Evolutionary conservation across 768 basidiomycete species (phyloP).

Genomic region (Collybia mongolica): DNA sequence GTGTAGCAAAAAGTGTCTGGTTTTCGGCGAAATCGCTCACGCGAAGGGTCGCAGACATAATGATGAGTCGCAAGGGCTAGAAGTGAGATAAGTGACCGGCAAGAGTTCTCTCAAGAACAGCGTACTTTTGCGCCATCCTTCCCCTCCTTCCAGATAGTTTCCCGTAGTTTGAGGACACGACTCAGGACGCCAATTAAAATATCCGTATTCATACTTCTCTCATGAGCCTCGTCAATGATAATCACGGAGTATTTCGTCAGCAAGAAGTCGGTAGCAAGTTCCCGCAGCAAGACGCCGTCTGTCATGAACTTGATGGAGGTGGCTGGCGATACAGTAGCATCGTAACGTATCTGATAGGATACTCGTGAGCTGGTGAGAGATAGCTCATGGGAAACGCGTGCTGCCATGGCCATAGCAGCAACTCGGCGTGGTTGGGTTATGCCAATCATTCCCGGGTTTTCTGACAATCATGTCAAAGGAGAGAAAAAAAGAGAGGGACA

Average conservation of each 20-base stretch:
- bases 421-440: conserved; percentile 97
- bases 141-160: conserved; percentile 83
- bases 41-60: conserved; percentile 98
- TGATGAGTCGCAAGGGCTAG: conserved; percentile 86
- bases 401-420: conserved; percentile 94
- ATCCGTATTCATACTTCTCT: conserved; percentile 97
- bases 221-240: conserved; percentile 97
- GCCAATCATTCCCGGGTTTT: conserved; percentile 97
- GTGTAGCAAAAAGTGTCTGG: conserved; percentile 68
- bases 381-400: conserved; percentile 92
- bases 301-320: conserved; percentile 99
- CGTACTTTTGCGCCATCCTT: conserved; percentile 70
- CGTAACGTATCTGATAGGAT: conserved; percentile 97
- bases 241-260: conserved; percentile 92
- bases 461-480: conserved; percentile 36
- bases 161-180: conserved; percentile 85
- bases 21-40: conserved; percentile 93
- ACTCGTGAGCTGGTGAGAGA: conserved; percentile 78
- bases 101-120: neutral
- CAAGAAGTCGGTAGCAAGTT: conserved; percentile 91
- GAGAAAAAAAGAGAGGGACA: neutral
- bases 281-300: conserved; percentile 93
- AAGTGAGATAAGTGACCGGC: conserved; percentile 2
- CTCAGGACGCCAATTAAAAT: conserved; percentile 97
- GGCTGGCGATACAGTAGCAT: conserved; percentile 84